phyloP scores from a whole-genome alignment of 371 early-diverging fungal species.

The Mycotypha africana region DNA sequence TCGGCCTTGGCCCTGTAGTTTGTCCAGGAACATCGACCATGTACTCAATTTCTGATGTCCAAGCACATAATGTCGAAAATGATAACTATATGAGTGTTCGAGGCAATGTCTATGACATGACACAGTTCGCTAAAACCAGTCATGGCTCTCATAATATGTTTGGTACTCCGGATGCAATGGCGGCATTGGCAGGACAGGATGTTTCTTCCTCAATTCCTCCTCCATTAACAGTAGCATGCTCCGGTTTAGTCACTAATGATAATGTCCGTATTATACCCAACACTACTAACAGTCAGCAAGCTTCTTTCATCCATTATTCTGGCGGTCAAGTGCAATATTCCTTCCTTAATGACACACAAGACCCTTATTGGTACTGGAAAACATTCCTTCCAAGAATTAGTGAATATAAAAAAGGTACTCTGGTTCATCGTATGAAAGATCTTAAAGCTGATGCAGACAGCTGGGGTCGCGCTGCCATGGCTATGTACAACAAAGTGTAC shows the following conservation, averaged over 20 bases:
- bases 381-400: constrained; percentile 52
- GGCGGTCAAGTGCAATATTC: constrained; percentile 10
- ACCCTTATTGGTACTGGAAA: constrained; percentile 52
- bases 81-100: constrained; percentile 54
- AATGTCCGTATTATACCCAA: constrained; percentile 22
- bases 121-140: constrained; percentile 47
- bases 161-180: constrained; percentile 45
- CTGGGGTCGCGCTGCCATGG: constrained; percentile 40
- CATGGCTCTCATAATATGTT: constrained; percentile 30
- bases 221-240: constrained; percentile 55
- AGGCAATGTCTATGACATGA: constrained; percentile 62
- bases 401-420: constrained; percentile 54
- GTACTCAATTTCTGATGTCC: constrained; percentile 40
- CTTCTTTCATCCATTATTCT: constrained; percentile 22
- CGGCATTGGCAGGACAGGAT: constrained; percentile 57
- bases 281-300: constrained; percentile 1
- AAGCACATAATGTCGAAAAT: constrained; percentile 17
- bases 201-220: constrained; percentile 60
- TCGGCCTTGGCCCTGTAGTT: constrained; percentile 74
- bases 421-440: constrained; percentile 39
- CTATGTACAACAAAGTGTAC: constrained; percentile 61
- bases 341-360: background rate
- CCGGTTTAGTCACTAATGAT: constrained; percentile 30
- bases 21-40: constrained; percentile 72
- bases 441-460: constrained; percentile 27